Base-by-base conservation (phyloP, 2,329 filamentous ascomycete species). In the Aspergillus tubingensis region DNA sequence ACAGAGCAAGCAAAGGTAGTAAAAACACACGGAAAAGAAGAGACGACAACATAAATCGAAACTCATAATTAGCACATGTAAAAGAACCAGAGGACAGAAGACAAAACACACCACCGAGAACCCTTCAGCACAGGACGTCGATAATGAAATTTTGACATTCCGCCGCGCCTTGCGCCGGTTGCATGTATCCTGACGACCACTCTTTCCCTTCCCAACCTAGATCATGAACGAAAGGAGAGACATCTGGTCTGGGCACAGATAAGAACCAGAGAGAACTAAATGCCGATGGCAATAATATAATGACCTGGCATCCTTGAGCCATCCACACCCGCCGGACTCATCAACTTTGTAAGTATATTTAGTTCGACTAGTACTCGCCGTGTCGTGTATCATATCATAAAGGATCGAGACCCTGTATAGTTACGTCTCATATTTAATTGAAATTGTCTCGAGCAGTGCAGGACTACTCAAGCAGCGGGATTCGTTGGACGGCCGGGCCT, bases 321-420 rank as follows among this genome's bases (percentile, higher is more conserved):
- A 27, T 17, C 7, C 25, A 17, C 6, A 32, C 25, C 47, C 2
- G 10, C 25, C 25, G 15, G 47, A 50, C 25, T 11, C 27, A 17
- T 50, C n/a, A 30, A 32, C 10, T 1, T 47, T 21, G 38, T 41
- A 44, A 19, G 44, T 54, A 54, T 54, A 54, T 54, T 54, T 54
- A 54, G 8, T 30, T n/a, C 13, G 13, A 44, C 11, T n/a, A 21
- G 52, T 13, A 36, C 10, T 36, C 32, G 32, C 25, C 30, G 30
- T 54, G 17, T 41, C 25, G 52, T 43, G 52, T 51, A 38, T 38
- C 47, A 57, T 43, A 57, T 57, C 47, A 43, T 43, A 17, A 30
- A 30, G 21, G 21, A 21, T 36, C 10, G 8, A 51, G 8, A 11
- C n/a, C 10, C 11, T 36, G 32, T 36, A 36, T 36, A 36, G 11